Conservation (phyloP, 2,329 filamentous ascomycete species). For the Cordyceps farinosa region DNA sequence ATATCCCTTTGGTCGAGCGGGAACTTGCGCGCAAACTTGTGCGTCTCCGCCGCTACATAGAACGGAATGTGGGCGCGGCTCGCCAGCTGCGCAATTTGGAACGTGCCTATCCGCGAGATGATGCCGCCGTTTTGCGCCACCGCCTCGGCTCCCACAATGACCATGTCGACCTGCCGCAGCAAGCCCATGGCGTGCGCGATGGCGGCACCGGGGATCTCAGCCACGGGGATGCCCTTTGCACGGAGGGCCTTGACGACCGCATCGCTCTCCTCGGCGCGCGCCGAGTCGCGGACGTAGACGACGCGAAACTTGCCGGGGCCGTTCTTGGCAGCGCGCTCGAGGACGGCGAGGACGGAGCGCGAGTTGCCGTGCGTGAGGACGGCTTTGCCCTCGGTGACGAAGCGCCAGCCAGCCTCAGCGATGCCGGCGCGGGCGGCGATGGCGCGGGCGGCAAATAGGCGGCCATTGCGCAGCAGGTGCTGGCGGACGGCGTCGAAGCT, state of each 20-base stretch:
- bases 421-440: conserved; percentile 83
- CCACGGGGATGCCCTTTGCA: conserved; percentile 73
- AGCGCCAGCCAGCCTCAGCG: conserved; percentile 71
- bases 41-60: conserved; percentile 89
- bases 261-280: conserved; percentile 58
- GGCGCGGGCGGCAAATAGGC: conserved; percentile 80
- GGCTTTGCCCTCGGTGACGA: conserved; percentile 72
- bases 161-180: conserved; percentile 57
- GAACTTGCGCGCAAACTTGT: conserved; percentile 91
- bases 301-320: conserved; percentile 70
- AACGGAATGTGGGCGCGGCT: conserved; percentile 68
- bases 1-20: conserved; percentile 78
- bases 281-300: conserved; percentile 68
- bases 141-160: conserved; percentile 72
- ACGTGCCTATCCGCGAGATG: conserved; percentile 80
- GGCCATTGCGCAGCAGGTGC: conserved; percentile 81
- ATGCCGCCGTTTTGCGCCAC: conserved; percentile 93
- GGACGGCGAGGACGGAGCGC: conserved; percentile 73
- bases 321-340: conserved; percentile 62
- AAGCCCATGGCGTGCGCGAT: conserved; percentile 73
- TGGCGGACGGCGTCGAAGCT: conserved; percentile 75
- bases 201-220: conserved; percentile 52
- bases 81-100: conserved; percentile 81
- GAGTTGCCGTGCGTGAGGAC: conserved; percentile 91
- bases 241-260: conserved; percentile 69